phyloP scores from a whole-genome alignment of 2,329 filamentous ascomycete genomes.

The Alternaria sp. region DNA sequence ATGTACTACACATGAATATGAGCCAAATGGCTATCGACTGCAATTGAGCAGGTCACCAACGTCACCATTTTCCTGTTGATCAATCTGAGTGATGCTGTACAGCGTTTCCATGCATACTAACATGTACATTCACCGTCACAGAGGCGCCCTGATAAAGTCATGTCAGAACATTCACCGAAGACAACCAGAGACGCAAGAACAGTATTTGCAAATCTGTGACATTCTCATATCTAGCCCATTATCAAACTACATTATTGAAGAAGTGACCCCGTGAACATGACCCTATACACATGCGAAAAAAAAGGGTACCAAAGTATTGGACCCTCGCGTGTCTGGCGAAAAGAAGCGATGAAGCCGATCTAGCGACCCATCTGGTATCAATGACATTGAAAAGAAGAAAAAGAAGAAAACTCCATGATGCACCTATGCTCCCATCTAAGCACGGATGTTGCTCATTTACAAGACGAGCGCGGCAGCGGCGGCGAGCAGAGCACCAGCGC shows the following conservation, averaged over 20 bases:
- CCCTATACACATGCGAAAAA: conserved; percentile 8
- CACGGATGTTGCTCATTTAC: no score
- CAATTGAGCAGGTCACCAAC: background rate
- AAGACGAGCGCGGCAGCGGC: conserved; percentile 34
- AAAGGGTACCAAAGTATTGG: background rate
- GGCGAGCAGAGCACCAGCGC: conserved; percentile 30
- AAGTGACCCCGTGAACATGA: background rate
- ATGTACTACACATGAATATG: conserved; percentile 1
- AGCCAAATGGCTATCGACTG: background rate
- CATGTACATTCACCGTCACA: background rate
- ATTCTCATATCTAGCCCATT: conserved; percentile 1
- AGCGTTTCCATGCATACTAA: background rate
- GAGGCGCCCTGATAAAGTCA: background rate
- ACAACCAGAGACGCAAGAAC: background rate
- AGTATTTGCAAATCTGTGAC: background rate
- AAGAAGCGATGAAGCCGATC: background rate
- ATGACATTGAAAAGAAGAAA: conserved; percentile 6
- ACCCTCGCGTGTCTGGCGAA: background rate
- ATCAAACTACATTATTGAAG: conserved; percentile 12
- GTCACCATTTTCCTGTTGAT: background rate
- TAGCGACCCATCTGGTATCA: conserved; percentile 28
- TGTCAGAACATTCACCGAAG: background rate
- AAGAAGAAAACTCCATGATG: conserved; percentile 21
- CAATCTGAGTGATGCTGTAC: background rate
- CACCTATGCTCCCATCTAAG: conserved; percentile 5